phyloP scores from a whole-genome alignment of 2,329 filamentous ascomycete species.

The Immersiporthe knoxdaviesiana region DNA sequence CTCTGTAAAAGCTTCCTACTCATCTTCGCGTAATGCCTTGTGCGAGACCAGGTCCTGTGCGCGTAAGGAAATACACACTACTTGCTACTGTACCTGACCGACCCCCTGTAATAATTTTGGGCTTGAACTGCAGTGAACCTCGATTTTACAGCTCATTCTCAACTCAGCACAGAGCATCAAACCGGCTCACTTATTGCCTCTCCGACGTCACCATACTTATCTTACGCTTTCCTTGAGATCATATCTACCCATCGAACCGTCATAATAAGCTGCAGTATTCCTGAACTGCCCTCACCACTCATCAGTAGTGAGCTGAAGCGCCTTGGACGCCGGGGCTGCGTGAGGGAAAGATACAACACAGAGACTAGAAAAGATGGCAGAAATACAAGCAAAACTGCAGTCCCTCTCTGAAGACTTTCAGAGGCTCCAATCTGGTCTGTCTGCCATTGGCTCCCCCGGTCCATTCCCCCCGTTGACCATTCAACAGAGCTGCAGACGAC shows the following conservation, averaged over 20 bases:
- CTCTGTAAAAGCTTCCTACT: not conserved
- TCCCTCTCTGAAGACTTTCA: constrained; percentile 85
- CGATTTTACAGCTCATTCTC: not conserved
- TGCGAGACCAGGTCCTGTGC: not conserved
- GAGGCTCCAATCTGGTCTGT: constrained; percentile 78
- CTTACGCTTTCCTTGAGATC: not conserved
- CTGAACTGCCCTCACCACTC: not conserved
- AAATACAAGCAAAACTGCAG: constrained; percentile 78
- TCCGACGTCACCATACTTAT: not conserved
- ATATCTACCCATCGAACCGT: not conserved
- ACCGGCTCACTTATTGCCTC: not conserved
- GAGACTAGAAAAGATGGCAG: constrained; percentile 61
- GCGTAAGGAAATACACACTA: not conserved
- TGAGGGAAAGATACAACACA: no score
- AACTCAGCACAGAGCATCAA: not conserved
- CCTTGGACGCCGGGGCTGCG: not conserved
- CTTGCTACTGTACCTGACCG: no score
- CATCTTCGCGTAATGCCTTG: not conserved
- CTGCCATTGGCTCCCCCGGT: not conserved
- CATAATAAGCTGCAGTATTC: no score
- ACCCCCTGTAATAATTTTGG: not conserved
- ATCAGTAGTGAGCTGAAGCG: not conserved
- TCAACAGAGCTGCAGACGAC: constrained; percentile 73
- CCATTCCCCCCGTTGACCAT: constrained; percentile 1
- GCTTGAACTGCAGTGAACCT: not conserved